Percentiles rank a stretch among this genome's conserved stretches.
Conservation (phyloP, 1,284 basidiomycete species). For the Melampsora larici-populina region DNA sequence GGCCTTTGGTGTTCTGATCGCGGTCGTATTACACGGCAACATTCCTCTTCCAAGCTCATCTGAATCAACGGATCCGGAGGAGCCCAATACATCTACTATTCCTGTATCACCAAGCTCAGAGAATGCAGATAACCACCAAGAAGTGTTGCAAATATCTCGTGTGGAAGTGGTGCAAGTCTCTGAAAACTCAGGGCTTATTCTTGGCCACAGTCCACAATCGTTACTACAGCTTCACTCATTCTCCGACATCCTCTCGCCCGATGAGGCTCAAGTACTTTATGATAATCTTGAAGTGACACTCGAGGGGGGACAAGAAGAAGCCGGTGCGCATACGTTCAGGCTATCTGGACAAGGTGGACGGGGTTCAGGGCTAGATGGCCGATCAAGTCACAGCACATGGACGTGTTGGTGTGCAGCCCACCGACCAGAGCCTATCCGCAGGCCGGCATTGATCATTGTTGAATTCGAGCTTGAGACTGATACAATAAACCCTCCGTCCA, state of each 20-base stretch:
- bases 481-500: slow-evolving; percentile 69
- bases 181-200: slow-evolving; percentile 65
- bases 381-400: slow-evolving; percentile 66
- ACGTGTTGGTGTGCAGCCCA: slow-evolving; percentile 81
- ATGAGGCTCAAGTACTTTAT: slow-evolving; percentile 69
- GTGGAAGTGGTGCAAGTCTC: slow-evolving; percentile 43
- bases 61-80: slow-evolving; percentile 54
- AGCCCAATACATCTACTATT: neutral
- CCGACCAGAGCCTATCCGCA: slow-evolving; percentile 57
- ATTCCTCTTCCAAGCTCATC: neutral
- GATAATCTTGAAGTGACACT: slow-evolving; percentile 66
- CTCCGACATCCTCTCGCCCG: slow-evolving; percentile 67
- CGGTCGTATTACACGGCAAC: slow-evolving; percentile 64
- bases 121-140: neutral
- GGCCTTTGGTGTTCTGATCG: slow-evolving; percentile 77
- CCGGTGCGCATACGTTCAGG: slow-evolving; percentile 47
- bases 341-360: slow-evolving; percentile 47
- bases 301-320: slow-evolving; percentile 12
- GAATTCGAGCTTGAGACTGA: slow-evolving; percentile 81
- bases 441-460: slow-evolving; percentile 62
- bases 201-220: slow-evolving; percentile 72
- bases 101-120: slow-evolving; percentile 28
- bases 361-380: slow-evolving; percentile 46
- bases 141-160: slow-evolving; percentile 19
- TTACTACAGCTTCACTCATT: slow-evolving; percentile 76